Base-by-base conservation (phyloP, 345 rosid species). In the Eucalyptus curtisii region DNA sequence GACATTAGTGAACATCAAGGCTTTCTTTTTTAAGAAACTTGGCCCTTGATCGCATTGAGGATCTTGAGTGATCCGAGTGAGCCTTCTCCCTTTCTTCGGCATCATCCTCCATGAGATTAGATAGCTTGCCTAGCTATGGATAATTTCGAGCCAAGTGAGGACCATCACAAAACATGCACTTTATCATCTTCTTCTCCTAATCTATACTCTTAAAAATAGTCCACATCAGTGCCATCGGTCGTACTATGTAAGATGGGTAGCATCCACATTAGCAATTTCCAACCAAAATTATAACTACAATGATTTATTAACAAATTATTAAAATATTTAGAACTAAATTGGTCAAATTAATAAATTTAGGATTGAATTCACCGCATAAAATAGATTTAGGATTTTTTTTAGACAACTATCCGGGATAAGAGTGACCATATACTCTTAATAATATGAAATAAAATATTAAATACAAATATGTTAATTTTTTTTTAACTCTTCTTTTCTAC, bases 151-250 rank as follows among this genome's bases (percentile, higher is more conserved):
- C 68, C 16, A 27, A 61, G 68, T 61, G 33, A 61, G 68, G 68
- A 13, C 33, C 68, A 30, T 13, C 68, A 61, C 68, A 30, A 61
- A 61, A 59, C 15, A 61, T 61, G 68, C 16, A 27, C 17, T 30
- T 61, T 31, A 61, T 61, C 68, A 4, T 44, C 57, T 53, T 30
- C 25, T 88, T 87, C 50, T 50, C 7, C 33, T 59, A 44, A 20
- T 30, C 33, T 55, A 55, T 55, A 55, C 6, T 55, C 6, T 55
- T 55, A 7, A 61, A 61, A 30, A 3, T 30, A 9, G 31, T 27
- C 31, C 0, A 13, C 0, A 3, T 15, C 0, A 12, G 2, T 13
- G 16, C 30, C 1, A 0, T 1, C 4, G 2, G 0, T 13, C 4
- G 0, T 61, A 30, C 33, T 13, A 61, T 13, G 8, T 61, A 61